Percentiles rank a stretch among this genome's conserved stretches.
Conservation (phyloP, 2,329 filamentous ascomycete genomes). For the Fusarium setosum region DNA sequence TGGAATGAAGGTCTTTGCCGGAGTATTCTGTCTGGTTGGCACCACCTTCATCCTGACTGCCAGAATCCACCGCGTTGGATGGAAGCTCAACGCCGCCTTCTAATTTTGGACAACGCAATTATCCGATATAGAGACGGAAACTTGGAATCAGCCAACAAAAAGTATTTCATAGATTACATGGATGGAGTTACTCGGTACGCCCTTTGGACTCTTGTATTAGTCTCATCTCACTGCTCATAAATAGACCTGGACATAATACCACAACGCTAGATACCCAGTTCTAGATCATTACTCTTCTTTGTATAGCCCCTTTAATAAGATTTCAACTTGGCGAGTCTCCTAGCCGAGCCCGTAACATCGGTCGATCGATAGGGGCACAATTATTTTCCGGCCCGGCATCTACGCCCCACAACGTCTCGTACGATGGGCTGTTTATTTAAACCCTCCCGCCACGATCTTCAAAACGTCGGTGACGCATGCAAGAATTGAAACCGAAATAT, state of each 20-base stretch:
- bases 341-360: too few relatives aligned
- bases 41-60: conserved; percentile 15
- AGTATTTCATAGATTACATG: not conserved
- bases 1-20: conserved; percentile 51
- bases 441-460: conserved; percentile 12
- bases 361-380: conserved; percentile 28
- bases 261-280: not conserved
- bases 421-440: conserved; percentile 22
- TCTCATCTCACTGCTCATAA: not conserved
- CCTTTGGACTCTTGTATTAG: not conserved
- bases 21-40: conserved; percentile 31
- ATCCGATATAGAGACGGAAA: not conserved
- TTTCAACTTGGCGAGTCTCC: too few relatives aligned
- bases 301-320: too few relatives aligned
- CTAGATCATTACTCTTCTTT: too few relatives aligned
- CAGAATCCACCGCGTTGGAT: conserved; percentile 27
- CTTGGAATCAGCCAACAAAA: too few relatives aligned
- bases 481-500: not conserved
- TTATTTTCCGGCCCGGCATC: conserved; percentile 34
- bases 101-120: not conserved
- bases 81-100: conserved; percentile 22
- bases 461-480: not conserved
- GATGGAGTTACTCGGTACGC: not conserved
- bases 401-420: conserved; percentile 33
- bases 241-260: not conserved